Conservation (phyloP, 768 basidiomycete species). For the Lentinus tigrinus region DNA sequence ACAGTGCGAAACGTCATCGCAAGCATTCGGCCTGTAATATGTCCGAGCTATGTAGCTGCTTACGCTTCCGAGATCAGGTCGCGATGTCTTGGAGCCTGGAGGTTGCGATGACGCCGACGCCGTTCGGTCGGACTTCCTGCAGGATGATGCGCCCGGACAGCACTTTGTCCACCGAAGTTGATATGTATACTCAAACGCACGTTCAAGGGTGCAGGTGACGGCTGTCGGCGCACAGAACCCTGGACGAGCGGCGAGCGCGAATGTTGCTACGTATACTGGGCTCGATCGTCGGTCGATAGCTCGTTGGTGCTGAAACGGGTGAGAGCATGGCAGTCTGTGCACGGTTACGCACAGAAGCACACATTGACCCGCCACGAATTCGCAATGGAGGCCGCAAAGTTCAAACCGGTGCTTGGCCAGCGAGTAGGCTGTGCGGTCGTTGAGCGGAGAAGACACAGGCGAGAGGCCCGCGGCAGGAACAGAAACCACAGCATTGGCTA, state of each 20-base stretch:
- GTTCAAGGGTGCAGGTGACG: neutral
- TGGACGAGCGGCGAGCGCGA: neutral
- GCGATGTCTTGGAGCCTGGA: neutral
- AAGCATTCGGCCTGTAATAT: neutral
- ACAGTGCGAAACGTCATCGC: neutral
- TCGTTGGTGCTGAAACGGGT: neutral
- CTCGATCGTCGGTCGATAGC: neutral
- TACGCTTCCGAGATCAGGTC: neutral
- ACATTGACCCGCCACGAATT: neutral
- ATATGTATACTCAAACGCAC: neutral
- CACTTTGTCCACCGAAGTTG: neutral
- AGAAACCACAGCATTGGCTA: neutral
- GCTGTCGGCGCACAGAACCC: neutral
- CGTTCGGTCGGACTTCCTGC: neutral
- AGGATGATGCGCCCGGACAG: neutral
- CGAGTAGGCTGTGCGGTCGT: neutral
- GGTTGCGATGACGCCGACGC: neutral
- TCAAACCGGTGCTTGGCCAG: neutral
- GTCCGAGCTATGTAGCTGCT: neutral
- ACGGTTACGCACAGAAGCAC: neutral
- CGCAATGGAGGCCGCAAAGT: neutral
- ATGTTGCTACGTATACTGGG: neutral
- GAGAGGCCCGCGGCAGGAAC: no score
- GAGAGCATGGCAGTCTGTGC: neutral
- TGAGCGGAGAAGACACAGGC: no score